Evolutionary conservation across 345 rosid genomes (phyloP), one percentile per base, ranked within the genome.

Genomic region (Dimocarpus longan): DNA sequence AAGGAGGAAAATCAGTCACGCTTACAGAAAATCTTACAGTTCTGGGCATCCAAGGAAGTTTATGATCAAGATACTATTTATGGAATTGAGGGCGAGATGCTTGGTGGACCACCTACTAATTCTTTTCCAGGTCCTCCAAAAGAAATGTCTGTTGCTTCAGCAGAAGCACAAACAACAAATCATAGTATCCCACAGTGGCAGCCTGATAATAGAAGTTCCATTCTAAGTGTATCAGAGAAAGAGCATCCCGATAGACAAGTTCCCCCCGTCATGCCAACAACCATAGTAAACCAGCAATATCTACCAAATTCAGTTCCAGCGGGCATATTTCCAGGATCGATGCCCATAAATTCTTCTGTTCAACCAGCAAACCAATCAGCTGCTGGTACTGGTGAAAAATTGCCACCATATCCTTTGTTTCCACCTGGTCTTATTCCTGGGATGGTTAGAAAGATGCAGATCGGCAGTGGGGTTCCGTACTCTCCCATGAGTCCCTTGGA

Each of bases 361-460:
- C 95, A 78, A 76, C 89, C 93, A 32, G 76, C 75, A 32, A 79
- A 76, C 88, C 93, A 78, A 28, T 77, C 86, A 83, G 73, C 87
- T 73, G 82, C 90, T 71, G 80, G 79, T 74, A 76, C 79, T 40
- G 92, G 83, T 59, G 98, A 97, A 81, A 97, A 94, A 52, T 79
- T 87, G 82, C 89, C 98, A 40, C 95, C 97, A 8, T 97, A 94
- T 84, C 99, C 99, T 71, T 86, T 94, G 67, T 96, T 96, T 81
- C 99, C 99, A 56, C 99, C 98, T 21, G 99, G 98, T 83, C 93
- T 96, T 74, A 94, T 96, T 69, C 99, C 99, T 66, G 99, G 98
- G 64, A 96, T 96, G 99, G 99, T 96, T 37, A 92, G 90, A 84
- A 96, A 94, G 90, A 93, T 93, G 98, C 99, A 96, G 88, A 88